These are phyloP conservation scores for Piromyces finnis DNA, from an alignment of 192 early-diverging fungal genomes.

Conservation along the genomic window DNA sequence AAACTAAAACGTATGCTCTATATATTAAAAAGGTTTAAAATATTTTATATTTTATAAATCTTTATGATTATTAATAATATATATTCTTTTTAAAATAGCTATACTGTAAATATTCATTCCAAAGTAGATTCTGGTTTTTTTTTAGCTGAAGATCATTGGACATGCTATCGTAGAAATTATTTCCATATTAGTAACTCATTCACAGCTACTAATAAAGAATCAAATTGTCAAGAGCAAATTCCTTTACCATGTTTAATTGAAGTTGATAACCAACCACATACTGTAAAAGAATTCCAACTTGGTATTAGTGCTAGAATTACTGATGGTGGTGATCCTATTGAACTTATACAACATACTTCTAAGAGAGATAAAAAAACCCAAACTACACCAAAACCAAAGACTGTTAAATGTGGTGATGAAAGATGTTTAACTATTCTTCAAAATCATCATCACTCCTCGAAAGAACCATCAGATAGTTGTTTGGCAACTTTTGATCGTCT, in stretches of 20 bases:
- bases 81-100: too few species aligned
- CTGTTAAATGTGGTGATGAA: background rate
- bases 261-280: conserved; percentile 19
- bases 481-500: conserved; percentile 71
- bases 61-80: too few species aligned
- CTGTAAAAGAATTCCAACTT: conserved; percentile 49
- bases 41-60: too few species aligned
- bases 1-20: background rate
- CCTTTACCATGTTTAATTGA: conserved; percentile 46
- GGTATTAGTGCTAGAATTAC: conserved; percentile 63
- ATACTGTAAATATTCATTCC: conserved; percentile 16
- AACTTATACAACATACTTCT: conserved; percentile 70
- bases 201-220: conserved; percentile 14
- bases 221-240: background rate
- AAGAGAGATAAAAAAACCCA: conserved; percentile 81
- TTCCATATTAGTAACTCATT: conserved; percentile 65
- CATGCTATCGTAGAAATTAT: conserved; percentile 89
- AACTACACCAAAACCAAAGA: background rate
- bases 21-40: too few species aligned
- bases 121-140: conserved; percentile 90
- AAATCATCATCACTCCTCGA: conserved; percentile 13
- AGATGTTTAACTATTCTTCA: background rate
- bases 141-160: conserved; percentile 74
- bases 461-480: background rate
- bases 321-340: conserved; percentile 56